A percentile compares a stretch with the other conserved stretches of the same genome.
phyloP scores from a whole-genome alignment of 2,329 filamentous ascomycete species.

The Fusarium albidum region DNA sequence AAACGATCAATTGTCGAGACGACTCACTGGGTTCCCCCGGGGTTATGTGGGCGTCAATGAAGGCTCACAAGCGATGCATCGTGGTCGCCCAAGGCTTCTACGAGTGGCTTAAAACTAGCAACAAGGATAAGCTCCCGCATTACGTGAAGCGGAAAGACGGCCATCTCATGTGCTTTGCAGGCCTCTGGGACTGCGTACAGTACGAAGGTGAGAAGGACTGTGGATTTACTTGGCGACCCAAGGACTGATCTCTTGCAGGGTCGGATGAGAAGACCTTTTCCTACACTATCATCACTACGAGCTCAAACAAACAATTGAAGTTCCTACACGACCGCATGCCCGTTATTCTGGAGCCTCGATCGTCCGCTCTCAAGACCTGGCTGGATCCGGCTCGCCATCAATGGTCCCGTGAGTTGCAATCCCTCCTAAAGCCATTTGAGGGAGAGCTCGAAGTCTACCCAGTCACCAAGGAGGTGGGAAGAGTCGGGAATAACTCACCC shows the following conservation, averaged over 20 bases:
- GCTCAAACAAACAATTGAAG: slow-evolving; percentile 80
- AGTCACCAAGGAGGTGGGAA: slow-evolving; percentile 89
- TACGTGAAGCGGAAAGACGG: slow-evolving; percentile 85
- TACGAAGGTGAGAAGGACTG: slow-evolving; percentile 70
- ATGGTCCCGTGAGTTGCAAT: slow-evolving; percentile 83
- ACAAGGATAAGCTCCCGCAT: slow-evolving; percentile 83
- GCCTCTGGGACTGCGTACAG: slow-evolving; percentile 87
- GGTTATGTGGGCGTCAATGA: slow-evolving; percentile 94
- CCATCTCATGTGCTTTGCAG: slow-evolving; percentile 86
- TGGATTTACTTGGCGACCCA: neutral
- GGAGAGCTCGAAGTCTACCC: slow-evolving; percentile 86
- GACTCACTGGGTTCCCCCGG: slow-evolving; percentile 80
- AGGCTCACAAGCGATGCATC: slow-evolving; percentile 86
- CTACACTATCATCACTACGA: slow-evolving; percentile 93
- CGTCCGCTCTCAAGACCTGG: slow-evolving; percentile 75
- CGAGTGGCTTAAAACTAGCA: slow-evolving; percentile 87
- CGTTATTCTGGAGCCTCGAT: slow-evolving; percentile 83
- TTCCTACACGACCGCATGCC: slow-evolving; percentile 98
- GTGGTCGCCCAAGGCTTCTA: slow-evolving; percentile 93
- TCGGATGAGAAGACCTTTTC: slow-evolving; percentile 77
- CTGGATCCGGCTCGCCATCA: slow-evolving; percentile 75
- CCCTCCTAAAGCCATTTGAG: slow-evolving; percentile 78
- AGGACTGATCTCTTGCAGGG: slow-evolving; percentile 15
- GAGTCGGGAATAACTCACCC: slow-evolving; percentile 90
- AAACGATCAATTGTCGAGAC: slow-evolving; percentile 94